Base-by-base conservation (phyloP, 192 early-diverging fungal genomes). In the Linnemannia hyalina region DNA sequence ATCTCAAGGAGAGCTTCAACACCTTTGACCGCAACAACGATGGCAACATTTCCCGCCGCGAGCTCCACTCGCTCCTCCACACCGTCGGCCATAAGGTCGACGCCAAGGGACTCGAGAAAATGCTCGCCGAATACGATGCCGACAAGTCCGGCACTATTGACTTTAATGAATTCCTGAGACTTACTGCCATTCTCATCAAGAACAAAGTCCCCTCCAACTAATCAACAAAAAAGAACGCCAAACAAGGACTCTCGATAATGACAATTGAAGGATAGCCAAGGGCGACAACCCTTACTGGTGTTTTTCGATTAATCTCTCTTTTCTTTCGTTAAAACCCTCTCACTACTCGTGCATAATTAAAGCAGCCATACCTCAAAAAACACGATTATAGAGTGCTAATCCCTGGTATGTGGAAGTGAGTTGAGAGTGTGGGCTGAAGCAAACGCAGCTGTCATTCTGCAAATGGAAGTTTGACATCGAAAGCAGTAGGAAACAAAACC, bases 41-140 rank as follows among this genome's bases (percentile, higher is more conserved):
- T 20, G 75, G 75, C 47, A 63, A 72, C 63, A 86, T 86, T 65
- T 49, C n/a, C 47, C 77, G 77, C 42, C 47, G 63, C 36, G 84
- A 86, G 54, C 76, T 86, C 36, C 84, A 68, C 71, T 68, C 80
- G 3, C 84, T 86, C 44, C 68, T 86, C 13, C 79, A 86, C 72
- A 86, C 68, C 26, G 84, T 86, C 54, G 84, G 84, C 40, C 84
- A 86, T 80, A 86, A 81, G 76, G 71, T 81, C 65, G 78, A 86
- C 36, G 70, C 78, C 38, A 10, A 1, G 2, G 75, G 75, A 5
- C 71, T 86, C 22, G 83, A 86, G 40, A 13, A 77, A 13, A 54
- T 81, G 23, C 55, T 86, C 49, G 60, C 70, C 0, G 22, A 80
- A 49, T 77, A 78, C 52, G 84, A 86, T n/a, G 35, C 6, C 23